phyloP scores from a whole-genome alignment of 768 basidiomycete species.

The Pisolithus orientalis region DNA sequence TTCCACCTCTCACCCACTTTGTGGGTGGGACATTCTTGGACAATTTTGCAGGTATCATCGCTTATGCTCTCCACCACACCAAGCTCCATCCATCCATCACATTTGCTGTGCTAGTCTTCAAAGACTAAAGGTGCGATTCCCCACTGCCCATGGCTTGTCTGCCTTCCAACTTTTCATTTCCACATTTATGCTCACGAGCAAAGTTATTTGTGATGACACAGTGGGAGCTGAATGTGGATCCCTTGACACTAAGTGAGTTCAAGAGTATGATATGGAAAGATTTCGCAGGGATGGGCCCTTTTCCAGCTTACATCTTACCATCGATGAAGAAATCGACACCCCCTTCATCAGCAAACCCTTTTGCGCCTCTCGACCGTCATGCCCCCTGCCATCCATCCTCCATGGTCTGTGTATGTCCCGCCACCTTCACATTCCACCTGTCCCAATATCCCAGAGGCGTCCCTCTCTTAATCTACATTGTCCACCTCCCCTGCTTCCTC shows the following conservation, averaged over 20 bases:
- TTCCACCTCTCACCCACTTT: too few species aligned
- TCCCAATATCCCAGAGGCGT: slow-evolving; percentile 44
- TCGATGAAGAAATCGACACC: slow-evolving; percentile 58
- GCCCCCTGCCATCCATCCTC: slow-evolving; percentile 26
- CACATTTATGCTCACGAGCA: slow-evolving; percentile 67
- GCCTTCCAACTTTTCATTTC: slow-evolving; percentile 69
- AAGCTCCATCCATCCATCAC: slow-evolving; percentile 51
- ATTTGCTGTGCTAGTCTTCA: slow-evolving; percentile 35
- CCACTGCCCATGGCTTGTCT: slow-evolving; percentile 68
- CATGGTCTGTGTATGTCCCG: slow-evolving; percentile 14
- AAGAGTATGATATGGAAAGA: slow-evolving; percentile 55
- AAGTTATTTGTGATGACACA: slow-evolving; percentile 88
- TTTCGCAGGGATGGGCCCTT: slow-evolving; percentile 49
- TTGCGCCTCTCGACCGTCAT: slow-evolving; percentile 25
- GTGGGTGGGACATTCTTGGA: too few species aligned
- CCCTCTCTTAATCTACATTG: slow-evolving; percentile 38
- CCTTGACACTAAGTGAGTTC: slow-evolving; percentile 52
- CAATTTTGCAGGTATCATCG: slow-evolving; percentile 34
- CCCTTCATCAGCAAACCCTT: slow-evolving; percentile 23
- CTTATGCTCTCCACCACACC: slow-evolving; percentile 63
- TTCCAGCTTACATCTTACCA: slow-evolving; percentile 57
- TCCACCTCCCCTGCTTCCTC: slow-evolving; percentile 58
- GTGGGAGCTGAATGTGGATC: slow-evolving; percentile 82
- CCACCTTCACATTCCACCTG: slow-evolving; percentile 20
- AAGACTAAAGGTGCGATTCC: slow-evolving; percentile 65